Base-by-base conservation (phyloP, 2,329 filamentous ascomycete genomes). In the Atkinsonella hypoxylon region DNA sequence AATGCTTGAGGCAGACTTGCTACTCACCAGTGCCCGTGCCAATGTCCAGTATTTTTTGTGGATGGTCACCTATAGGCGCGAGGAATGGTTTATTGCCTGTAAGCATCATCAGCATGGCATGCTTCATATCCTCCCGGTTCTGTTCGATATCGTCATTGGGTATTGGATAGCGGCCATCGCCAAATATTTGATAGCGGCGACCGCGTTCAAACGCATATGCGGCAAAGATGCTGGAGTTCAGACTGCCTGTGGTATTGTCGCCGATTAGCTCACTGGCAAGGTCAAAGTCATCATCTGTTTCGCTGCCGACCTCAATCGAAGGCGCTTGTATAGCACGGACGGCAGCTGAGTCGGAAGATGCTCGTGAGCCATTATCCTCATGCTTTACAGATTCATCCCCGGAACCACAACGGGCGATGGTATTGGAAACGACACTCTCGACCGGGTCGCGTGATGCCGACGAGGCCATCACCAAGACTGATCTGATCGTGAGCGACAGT, bases 141-240 rank as follows among this genome's bases (percentile, higher is more conserved):
- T 70, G 67, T 55, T 71, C 69, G 5, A 54, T 42, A 15, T 68
- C 65, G 54, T 69, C 65, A 54, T 69, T 69, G n/a, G 67, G 65
- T n/a, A 69, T 60, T 1, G 65, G 64, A 47, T 68, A 70, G 9
- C 59, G 54, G 4, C 61, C 63, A 45, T 65, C 54, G n/a, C 61
- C 60, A 51, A 64, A 69, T 11, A 57, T 54, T 52, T 69, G 66
- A 42, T 69, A 69, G 7, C 55, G 55, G 18, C 51, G 48, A 9
- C 55, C 53, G 26, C 51, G 50, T 49, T 56, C 53, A 32, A 45
- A 54, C 0, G 53, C 45, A 30, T 26, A 49, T 7, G 51, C 48
- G 17, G 51, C 49, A 38, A 51, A 54, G n/a, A 56, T 48, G 40
- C 55, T 56, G 13, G 51, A 53, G 8, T 40, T 20, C 26, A 53